These are phyloP conservation scores for Acer campestre DNA, from an alignment of 345 rosid genomes.

Conservation along the genomic window DNA sequence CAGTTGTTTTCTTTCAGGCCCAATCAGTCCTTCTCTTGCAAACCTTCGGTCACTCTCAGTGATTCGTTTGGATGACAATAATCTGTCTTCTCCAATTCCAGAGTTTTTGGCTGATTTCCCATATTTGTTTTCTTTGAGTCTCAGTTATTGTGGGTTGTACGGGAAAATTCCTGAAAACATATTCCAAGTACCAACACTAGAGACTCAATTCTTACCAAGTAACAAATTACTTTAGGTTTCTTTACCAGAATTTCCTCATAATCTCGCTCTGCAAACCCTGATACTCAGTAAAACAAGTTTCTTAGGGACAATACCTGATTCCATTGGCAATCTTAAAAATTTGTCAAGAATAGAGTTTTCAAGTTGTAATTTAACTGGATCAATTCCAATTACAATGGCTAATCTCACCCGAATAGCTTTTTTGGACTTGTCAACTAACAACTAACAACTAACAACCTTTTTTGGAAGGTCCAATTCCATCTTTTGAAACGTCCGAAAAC, in stretches of 20 bases:
- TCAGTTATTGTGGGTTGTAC: slow-evolving; percentile 13
- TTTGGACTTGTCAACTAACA: slow-evolving; percentile 51
- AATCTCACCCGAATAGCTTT: slow-evolving; percentile 18
- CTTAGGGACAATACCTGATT: slow-evolving; percentile 36
- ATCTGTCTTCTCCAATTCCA: slow-evolving; percentile 30
- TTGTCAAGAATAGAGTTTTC: slow-evolving; percentile 23
- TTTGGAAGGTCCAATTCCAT: no score
- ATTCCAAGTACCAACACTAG: no score
- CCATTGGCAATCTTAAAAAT: slow-evolving; percentile 25
- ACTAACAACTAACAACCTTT: no score
- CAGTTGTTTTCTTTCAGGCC: slow-evolving; percentile 33
- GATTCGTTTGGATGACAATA: slow-evolving; percentile 25
- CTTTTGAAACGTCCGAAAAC: no score
- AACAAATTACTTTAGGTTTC: slow-evolving; percentile 23
- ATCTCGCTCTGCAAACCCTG: slow-evolving; percentile 28
- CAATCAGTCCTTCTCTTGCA: slow-evolving; percentile 21
- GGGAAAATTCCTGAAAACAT: slow-evolving; percentile 35
- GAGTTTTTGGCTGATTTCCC: slow-evolving; percentile 25
- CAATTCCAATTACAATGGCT: slow-evolving; percentile 29
- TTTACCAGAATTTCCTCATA: slow-evolving; percentile 14
- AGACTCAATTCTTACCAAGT: slow-evolving; percentile 26
- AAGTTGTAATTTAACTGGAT: slow-evolving; percentile 14
- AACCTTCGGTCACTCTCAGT: slow-evolving; percentile 22
- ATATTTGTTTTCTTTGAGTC: slow-evolving; percentile 25
- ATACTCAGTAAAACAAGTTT: slow-evolving; percentile 30